Conservation (phyloP, 148 eudicot species). For the Amaranthus palmeri region DNA sequence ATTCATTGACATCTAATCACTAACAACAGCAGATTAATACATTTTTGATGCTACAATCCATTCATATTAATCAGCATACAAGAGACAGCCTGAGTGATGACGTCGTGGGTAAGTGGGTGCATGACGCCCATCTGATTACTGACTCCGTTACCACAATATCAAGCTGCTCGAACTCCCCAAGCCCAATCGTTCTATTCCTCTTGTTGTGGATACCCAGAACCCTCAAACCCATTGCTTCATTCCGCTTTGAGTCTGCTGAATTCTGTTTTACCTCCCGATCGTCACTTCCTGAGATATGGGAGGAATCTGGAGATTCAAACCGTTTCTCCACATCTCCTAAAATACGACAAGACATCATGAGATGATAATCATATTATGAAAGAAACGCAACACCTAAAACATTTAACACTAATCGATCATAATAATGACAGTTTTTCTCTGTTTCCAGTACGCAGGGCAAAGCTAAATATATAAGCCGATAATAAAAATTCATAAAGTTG, state of each 20-base stretch:
- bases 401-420: too few relatives aligned
- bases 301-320: slow-evolving; percentile 29
- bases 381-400: too few relatives aligned
- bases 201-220: slow-evolving; percentile 53
- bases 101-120: slow-evolving; percentile 67
- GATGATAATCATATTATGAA: too few relatives aligned
- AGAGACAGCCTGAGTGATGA: slow-evolving; percentile 73
- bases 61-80: slow-evolving; percentile 45
- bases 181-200: slow-evolving; percentile 80
- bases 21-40: slow-evolving; percentile 19
- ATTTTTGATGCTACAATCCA: background rate
- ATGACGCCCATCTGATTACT: slow-evolving; percentile 89
- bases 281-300: slow-evolving; percentile 22
- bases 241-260: slow-evolving; percentile 36
- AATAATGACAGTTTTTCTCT: too few relatives aligned
- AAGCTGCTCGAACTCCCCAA: slow-evolving; percentile 75
- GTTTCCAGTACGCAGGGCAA: too few relatives aligned
- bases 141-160: slow-evolving; percentile 63
- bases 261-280: slow-evolving; percentile 32
- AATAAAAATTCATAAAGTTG: background rate
- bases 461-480: too few relatives aligned
- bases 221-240: slow-evolving; percentile 38
- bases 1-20: slow-evolving; percentile 17
- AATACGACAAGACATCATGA: background rate
- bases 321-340: slow-evolving; percentile 32